Evolutionary conservation across 2,329 filamentous ascomycete genomes (phyloP).

Genomic region (Aureobasidium uvarum): DNA sequence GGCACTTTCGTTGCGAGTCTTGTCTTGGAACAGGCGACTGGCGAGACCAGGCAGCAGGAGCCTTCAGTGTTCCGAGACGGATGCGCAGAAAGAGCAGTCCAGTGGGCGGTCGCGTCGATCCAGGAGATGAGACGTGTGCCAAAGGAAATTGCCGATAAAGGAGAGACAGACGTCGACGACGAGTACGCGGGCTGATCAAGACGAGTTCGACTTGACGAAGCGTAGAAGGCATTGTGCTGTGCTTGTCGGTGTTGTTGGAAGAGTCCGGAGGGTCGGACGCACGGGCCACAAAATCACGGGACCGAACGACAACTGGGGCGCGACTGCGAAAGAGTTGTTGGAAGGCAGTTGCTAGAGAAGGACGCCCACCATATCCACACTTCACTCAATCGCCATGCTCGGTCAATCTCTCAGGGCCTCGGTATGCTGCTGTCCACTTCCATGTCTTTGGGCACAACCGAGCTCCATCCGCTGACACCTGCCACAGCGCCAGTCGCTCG

Average conservation of each 20-base stretch:
- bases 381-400: conserved; percentile 49
- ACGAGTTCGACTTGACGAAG: conserved; percentile 3
- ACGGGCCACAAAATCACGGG: conserved; percentile 4
- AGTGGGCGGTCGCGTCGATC: neutral
- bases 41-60: conserved; percentile 2
- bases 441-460: neutral
- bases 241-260: neutral
- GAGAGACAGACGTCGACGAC: conserved; percentile 10
- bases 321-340: conserved; percentile 16
- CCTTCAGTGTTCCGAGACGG: neutral
- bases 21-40: conserved; percentile 4
- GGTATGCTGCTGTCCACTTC: conserved; percentile 42
- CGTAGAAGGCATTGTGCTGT: neutral
- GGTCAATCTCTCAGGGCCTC: conserved; percentile 62
- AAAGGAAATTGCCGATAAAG: neutral
- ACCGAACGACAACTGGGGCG: conserved; percentile 6
- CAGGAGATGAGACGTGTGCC: neutral
- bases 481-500: conserved; percentile 58
- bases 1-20: neutral
- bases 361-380: conserved; percentile 15
- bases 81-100: neutral
- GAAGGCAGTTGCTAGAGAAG: conserved; percentile 6
- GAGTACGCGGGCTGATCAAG: neutral
- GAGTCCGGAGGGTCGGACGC: neutral
- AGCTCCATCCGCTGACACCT: conserved; percentile 33